Base-by-base conservation (phyloP, 495 filamentous ascomycete genomes). In the Tetracladium marchalianum region DNA sequence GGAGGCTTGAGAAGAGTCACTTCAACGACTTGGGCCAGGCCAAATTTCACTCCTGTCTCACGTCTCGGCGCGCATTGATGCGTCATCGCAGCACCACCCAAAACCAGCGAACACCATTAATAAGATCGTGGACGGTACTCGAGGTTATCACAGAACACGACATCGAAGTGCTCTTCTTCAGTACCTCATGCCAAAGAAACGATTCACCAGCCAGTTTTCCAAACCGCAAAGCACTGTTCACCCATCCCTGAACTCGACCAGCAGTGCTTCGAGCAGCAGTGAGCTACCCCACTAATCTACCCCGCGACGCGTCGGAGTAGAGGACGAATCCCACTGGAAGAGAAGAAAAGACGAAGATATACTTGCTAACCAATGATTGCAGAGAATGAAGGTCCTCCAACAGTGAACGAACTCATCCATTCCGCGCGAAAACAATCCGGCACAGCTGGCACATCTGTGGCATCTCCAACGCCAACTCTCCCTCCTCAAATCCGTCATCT, bases 401-500 rank as follows among this genome's bases (percentile, higher is more conserved):
- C 52, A 17, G 73, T 77, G 54, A 77, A 77, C 50, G 65, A 76
- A 35, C 58, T 71, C 41, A 70, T 77, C 34, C 63, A 65, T 24
- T 62, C 64, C 15, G 47, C 75, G 47, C 72, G 73, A 46, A 71
- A 68, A 44, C 47, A 49, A 17, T 55, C 56, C 35, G 50, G 36
- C 34, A 50, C 52, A 52, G 48, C 11, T 36, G 43, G 32, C 24
- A 45, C 36, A 27, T 27, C 22, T 7, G 52, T 53, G 38, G 52
- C 46, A 31, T 10, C 38, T 13, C 50, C 50, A 16, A 51, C 55
- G 7, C 67, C 69, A 1, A 73, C 65, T 16, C 62, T 77, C 5
- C 73, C 67, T 7, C 72, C 73, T n/a, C 55, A 61, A 18, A 64
- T 76, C 51, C 66, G 71, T 22, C 55, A 75, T 31, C 72, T 90